Evolutionary conservation across 2,329 filamentous ascomycete species (phyloP), one percentile per base, ranked within the genome.

Genomic region (Chrysoporthe cubensis): DNA sequence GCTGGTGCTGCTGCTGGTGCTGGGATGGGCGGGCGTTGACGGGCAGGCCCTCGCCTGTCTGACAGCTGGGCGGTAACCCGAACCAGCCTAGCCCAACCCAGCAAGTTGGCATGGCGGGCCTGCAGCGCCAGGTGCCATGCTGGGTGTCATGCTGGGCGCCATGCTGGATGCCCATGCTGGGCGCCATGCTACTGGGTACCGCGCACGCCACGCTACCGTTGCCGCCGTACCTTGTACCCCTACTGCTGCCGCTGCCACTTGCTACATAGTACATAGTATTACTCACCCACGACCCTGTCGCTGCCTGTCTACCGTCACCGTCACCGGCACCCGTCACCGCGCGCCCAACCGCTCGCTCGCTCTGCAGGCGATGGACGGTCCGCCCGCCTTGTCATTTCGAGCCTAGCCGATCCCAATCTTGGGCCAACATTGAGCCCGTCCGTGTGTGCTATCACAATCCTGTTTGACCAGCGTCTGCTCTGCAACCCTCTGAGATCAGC

Each of bases 321-420:
- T 26, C 26, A 26, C 26, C 26, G 26, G 26, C 26, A 26, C 26
- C 26, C 26, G 37, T 40, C 37, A 11, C 34, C n/a, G 34, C 34
- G 3, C 52, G 26, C 26, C 26, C 26, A 26, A 26, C 26, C 26
- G 26, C 26, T 26, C 26, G 26, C 26, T 2, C 26, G 26, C 9
- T 13, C 32, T 58, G 56, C 56, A 58, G 56, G 56, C 21, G 32
- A 42, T 42, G 32, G 18, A 14, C 32, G 44, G 40, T 26, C 43
- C 18, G 40, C n/a, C 40, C 44, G 46, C 11, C 11, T 43, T 56
- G 34, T 62, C 58, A 62, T 66, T 58, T 66, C 65, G 34, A 43
- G 58, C 26, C n/a, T 56, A 66, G 65, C 59, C 48, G 65, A 66
- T 66, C 65, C 50, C 42, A 66, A 66, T 62, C 34, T 62, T 48